Base-by-base conservation (phyloP, 495 filamentous ascomycete genomes). In the Aspergillus cristatus region DNA sequence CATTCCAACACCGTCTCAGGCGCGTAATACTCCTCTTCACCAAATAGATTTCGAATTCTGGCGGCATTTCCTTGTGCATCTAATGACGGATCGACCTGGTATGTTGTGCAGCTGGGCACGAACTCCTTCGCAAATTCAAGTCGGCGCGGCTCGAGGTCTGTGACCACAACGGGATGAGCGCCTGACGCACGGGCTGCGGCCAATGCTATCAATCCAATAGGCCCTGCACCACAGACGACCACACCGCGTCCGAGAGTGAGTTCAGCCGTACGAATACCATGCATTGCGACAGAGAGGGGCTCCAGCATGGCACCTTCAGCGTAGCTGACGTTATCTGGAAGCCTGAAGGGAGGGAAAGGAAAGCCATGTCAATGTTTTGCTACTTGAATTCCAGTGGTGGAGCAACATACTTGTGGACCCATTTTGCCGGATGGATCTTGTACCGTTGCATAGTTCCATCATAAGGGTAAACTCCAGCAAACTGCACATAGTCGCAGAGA, bases 221-320 rank as follows among this genome's bases (percentile, higher is more conserved):
- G 75, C 3, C 85, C 85, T 15, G 85, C 82, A 24, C 85, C 85
- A 32, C 87, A 78, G 0, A 91, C 67, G 6, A 91, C 65, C 0
- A 82, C 76, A 0, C 72, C 75, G 1, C 65, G 60, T 1, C 66
- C 63, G 2, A 60, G 48, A 6, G 62, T 51, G 4, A 86, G 60
- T 2, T 58, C 52, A 2, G 77, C 77, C 18, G 79, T 63, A 31
- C 71, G 60, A 3, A 71, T 62, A 3, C 79, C 84, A 41, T 86
- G 82, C 51, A 87, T 74, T 2, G 81, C 84, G 8, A 91, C 85
- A 1, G 77, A 71, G 10, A 90, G 65, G 6, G 85, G 85, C 53
- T 91, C 85, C n/a, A 84, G 65, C 3, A 91, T 50, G 3, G 85
- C 84, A 13, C 82, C 85, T 28, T 81, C 65, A 25, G 77, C 74